These are phyloP conservation scores for Fusarium illudens DNA, from an alignment of 2,329 filamentous ascomycete species.

Conservation along the genomic window DNA sequence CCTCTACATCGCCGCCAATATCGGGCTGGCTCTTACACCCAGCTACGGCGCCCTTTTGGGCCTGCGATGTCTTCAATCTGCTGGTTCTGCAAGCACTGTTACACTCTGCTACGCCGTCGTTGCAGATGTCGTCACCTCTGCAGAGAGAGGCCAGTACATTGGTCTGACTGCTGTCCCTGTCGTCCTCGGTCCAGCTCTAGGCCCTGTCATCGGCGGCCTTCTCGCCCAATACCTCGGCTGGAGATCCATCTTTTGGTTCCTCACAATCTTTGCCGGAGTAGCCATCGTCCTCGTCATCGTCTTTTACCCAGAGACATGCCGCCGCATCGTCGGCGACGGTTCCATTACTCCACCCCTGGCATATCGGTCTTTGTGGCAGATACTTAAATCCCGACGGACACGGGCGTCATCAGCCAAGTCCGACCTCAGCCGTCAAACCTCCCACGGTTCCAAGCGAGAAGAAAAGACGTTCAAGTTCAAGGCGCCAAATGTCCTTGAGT, in stretches of 20 bases:
- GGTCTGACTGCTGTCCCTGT: conserved; percentile 59
- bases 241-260: conserved; percentile 70
- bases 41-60: conserved; percentile 61
- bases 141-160: conserved; percentile 69
- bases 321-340: conserved; percentile 61
- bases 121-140: conserved; percentile 68
- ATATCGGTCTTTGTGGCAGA: conserved; percentile 49
- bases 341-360: conserved; percentile 52
- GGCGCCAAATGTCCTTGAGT: conserved; percentile 52
- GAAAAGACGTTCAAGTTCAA: conserved; percentile 48
- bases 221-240: conserved; percentile 66
- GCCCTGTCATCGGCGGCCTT: conserved; percentile 67
- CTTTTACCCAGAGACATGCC: conserved; percentile 64
- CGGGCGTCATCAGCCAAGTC: background rate
- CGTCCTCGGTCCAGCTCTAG: conserved; percentile 58
- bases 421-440: conserved; percentile 15
- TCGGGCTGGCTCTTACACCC: conserved; percentile 60
- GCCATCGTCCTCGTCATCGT: conserved; percentile 54
- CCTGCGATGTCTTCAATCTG: conserved; percentile 64
- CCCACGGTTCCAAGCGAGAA: conserved; percentile 23
- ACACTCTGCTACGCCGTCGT: conserved; percentile 67
- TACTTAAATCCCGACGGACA: conserved; percentile 34
- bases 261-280: conserved; percentile 57
- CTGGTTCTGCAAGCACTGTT: conserved; percentile 67
- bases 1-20: conserved; percentile 62